phyloP scores from a whole-genome alignment of 139 green algal species.

The Dunaliella sp. region DNA sequence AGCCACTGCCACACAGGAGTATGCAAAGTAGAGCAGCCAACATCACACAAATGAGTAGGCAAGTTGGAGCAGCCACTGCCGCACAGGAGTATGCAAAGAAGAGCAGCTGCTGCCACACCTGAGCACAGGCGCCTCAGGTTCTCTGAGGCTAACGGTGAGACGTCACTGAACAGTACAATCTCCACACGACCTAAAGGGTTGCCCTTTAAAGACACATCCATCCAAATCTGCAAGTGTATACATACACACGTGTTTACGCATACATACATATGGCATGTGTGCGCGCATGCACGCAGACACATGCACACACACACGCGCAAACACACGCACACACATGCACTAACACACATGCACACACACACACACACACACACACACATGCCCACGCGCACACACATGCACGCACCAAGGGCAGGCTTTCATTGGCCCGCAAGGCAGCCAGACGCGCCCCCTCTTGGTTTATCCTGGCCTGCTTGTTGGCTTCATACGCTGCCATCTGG shows the following conservation, averaged over 20 bases:
- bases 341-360: neutral
- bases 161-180: conserved; percentile 55
- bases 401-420: neutral
- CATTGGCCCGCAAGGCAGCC: neutral
- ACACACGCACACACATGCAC: neutral
- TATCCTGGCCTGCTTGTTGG: conserved; percentile 13
- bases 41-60: no score
- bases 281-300: neutral
- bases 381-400: neutral
- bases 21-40: no score
- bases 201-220: conserved; percentile 58
- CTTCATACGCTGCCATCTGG: conserved; percentile 20
- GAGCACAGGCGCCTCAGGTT: conserved; percentile 65
- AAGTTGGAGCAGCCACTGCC: no score
- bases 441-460: neutral
- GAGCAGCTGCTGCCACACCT: no score
- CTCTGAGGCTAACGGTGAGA: conserved; percentile 43
- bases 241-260: neutral
- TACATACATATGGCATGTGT: neutral
- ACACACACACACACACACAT: neutral
- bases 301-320: neutral
- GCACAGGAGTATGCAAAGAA: no score
- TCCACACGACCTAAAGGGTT: conserved; percentile 49
- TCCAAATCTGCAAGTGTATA: conserved; percentile 35
- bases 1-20: no score